Conservation (phyloP, 306 rosid species). For the Casuarina equisetifolia region DNA sequence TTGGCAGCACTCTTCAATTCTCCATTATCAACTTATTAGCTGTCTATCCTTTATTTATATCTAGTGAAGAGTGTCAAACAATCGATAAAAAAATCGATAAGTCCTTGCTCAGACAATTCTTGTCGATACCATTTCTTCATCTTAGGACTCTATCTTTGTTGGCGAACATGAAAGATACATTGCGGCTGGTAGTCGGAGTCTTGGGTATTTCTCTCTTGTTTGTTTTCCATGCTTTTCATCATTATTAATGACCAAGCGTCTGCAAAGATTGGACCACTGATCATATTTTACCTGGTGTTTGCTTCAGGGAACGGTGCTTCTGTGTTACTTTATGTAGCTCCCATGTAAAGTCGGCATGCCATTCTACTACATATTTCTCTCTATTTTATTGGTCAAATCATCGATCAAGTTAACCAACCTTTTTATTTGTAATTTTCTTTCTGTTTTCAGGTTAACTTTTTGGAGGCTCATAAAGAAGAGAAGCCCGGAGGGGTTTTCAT, state of each 20-base stretch:
- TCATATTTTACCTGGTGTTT: conserved; percentile 10
- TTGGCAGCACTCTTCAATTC: conserved; percentile 25
- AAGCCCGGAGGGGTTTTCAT: conserved; percentile 77
- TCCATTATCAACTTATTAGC: conserved; percentile 17
- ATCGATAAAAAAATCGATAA: conserved; percentile 1
- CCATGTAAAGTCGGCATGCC: conserved; percentile 48
- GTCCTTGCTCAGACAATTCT: conserved; percentile 12
- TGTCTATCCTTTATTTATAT: conserved; percentile 14
- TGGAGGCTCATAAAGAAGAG: conserved; percentile 65
- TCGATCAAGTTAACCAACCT: neutral
- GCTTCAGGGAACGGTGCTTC: conserved; percentile 80
- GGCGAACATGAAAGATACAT: conserved; percentile 32
- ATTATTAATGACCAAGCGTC: neutral
- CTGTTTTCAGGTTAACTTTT: conserved; percentile 51
- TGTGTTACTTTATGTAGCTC: conserved; percentile 57
- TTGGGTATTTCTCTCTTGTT: conserved; percentile 44
- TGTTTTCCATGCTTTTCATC: conserved; percentile 10
- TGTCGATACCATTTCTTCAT: conserved; percentile 15
- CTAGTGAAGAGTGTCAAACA: conserved; percentile 14
- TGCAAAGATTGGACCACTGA: neutral
- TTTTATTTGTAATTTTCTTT: neutral
- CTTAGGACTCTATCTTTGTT: neutral
- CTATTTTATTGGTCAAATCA: neutral
- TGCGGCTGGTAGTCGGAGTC: conserved; percentile 56
- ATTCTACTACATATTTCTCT: neutral